phyloP scores from a whole-genome alignment of 805 yeast genomes.

The Pichia scutulata region DNA sequence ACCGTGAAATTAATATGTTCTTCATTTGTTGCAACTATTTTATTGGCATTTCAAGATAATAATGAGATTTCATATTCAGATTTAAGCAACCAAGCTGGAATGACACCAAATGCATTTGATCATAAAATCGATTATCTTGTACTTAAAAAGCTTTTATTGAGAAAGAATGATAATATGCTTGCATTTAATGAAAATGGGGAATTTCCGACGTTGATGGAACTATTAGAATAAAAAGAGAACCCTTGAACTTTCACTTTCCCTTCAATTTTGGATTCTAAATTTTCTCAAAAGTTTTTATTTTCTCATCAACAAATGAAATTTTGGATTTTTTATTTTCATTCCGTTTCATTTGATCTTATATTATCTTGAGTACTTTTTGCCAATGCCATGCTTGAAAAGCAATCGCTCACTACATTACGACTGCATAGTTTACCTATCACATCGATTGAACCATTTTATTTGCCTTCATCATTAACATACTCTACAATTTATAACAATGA shows the following conservation, averaged over 20 bases:
- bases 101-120: constrained; percentile 11
- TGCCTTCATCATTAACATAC: constrained; percentile 7
- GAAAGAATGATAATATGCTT: background rate
- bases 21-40: constrained; percentile 36
- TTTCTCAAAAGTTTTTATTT: too few relatives aligned
- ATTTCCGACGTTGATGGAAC: background rate
- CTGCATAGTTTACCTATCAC: constrained; percentile 5
- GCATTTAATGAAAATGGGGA: background rate
- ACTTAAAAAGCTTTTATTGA: background rate
- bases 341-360: background rate
- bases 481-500: background rate
- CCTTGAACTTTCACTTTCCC: too few relatives aligned
- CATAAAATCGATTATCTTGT: background rate
- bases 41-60: constrained; percentile 31
- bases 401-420: constrained; percentile 18
- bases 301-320: too few relatives aligned
- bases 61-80: constrained; percentile 19
- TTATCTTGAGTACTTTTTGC: too few relatives aligned
- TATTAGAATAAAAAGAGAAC: too few relatives aligned
- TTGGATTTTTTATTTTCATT: background rate
- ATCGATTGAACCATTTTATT: constrained; percentile 5
- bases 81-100: constrained; percentile 25
- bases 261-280: too few relatives aligned
- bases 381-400: constrained; percentile 22
- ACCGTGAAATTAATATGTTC: constrained; percentile 21